Evolutionary conservation across 139 green algal genomes (phyloP).

Genomic region (Chlorella sorokiniana): DNA sequence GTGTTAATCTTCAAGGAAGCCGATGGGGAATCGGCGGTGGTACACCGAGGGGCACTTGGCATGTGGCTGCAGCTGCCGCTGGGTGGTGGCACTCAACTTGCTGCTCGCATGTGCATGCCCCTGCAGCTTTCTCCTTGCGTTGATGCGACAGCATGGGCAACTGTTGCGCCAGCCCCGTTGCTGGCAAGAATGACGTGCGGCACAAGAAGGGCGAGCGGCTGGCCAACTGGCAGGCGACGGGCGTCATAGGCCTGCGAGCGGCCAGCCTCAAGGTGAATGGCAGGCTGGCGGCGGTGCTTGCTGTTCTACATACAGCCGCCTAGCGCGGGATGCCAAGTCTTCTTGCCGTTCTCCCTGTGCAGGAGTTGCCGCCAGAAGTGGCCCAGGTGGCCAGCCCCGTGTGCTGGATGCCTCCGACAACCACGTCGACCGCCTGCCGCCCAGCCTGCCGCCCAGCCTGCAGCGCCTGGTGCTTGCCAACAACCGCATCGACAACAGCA

Average conservation of each 20-base stretch:
- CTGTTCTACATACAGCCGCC: background rate
- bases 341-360: background rate
- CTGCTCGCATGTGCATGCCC: too few relatives aligned
- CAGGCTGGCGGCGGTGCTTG: background rate
- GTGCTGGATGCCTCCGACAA: conserved; percentile 56
- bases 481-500: conserved; percentile 47
- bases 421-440: conserved; percentile 39
- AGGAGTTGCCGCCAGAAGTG: conserved; percentile 50
- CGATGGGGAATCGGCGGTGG: too few relatives aligned
- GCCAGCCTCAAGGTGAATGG: conserved; percentile 21
- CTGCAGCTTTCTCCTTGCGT: too few relatives aligned
- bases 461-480: conserved; percentile 39
- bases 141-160: conserved; percentile 4
- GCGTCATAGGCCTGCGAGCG: conserved; percentile 34
- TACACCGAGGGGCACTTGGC: too few relatives aligned
- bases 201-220: conserved; percentile 1
- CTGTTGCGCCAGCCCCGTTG: conserved; percentile 14
- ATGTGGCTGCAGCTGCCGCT: too few relatives aligned
- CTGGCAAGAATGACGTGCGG: conserved; percentile 8
- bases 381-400: conserved; percentile 25
- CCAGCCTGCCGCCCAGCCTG: conserved; percentile 26
- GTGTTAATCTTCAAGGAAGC: too few relatives aligned
- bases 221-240: conserved; percentile 44
- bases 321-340: too few relatives aligned
- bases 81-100: too few relatives aligned